Percentiles rank a stretch among this genome's conserved stretches.
Evolutionary conservation across 306 rosid species (phyloP).

Genomic region (Ormosia emarginata): DNA sequence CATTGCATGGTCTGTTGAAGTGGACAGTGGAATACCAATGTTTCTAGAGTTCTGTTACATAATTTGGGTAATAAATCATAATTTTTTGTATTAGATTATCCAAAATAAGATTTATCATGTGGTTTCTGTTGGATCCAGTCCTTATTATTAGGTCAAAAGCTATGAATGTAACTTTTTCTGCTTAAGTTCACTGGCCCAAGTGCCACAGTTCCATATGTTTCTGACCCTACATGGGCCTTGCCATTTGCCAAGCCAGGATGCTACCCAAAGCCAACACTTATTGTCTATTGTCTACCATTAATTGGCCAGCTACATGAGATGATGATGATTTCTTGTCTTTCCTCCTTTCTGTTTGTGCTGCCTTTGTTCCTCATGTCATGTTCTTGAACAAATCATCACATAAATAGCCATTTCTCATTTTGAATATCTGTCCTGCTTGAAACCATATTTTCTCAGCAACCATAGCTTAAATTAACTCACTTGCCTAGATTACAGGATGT

Average conservation of each 20-base stretch:
- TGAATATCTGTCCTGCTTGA: neutral
- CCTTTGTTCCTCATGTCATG: neutral
- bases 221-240: too few relatives aligned
- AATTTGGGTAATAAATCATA: neutral
- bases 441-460: neutral
- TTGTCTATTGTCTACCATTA: too few relatives aligned
- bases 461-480: neutral
- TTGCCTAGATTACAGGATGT: neutral
- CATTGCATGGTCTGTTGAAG: neutral
- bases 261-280: too few relatives aligned
- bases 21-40: neutral
- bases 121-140: too few relatives aligned
- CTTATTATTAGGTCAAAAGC: too few relatives aligned
- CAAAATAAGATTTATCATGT: neutral
- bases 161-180: too few relatives aligned
- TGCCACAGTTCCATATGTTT: too few relatives aligned
- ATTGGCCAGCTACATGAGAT: too few relatives aligned
- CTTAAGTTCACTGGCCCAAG: too few relatives aligned
- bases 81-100: neutral
- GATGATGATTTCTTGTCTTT: too few relatives aligned
- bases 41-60: neutral
- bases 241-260: too few relatives aligned
- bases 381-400: neutral
- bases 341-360: too few relatives aligned
- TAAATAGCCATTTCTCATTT: neutral